These are phyloP conservation scores for Prunus fruticosa DNA, from an alignment of 306 rosid genomes.

Conservation along the genomic window DNA sequence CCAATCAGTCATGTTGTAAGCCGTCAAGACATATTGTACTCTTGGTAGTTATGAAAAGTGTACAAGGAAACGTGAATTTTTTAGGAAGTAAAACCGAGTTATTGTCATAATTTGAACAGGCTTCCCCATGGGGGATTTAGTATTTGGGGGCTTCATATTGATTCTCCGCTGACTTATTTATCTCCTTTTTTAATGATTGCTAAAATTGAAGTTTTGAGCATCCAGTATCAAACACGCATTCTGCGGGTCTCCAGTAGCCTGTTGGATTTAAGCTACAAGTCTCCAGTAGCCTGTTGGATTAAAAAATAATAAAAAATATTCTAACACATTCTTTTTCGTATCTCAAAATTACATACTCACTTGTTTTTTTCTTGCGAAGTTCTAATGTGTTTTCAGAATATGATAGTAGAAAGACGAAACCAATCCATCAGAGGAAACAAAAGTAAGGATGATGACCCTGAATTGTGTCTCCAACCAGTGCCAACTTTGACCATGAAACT, in stretches of 20 bases:
- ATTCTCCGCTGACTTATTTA: neutral
- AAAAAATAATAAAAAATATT: no score
- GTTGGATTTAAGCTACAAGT: no score
- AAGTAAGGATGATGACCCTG: neutral
- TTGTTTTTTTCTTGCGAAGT: no score
- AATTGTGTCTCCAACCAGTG: neutral
- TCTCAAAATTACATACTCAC: neutral
- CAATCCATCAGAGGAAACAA: neutral
- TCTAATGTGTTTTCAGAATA: no score
- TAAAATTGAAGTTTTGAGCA: neutral
- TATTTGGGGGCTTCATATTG: neutral
- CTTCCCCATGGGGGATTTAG: neutral
- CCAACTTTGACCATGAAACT: neutral
- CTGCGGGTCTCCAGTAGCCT: no score
- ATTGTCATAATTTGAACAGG: neutral
- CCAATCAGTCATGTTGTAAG: neutral
- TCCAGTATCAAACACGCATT: neutral
- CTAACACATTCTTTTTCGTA: neutral
- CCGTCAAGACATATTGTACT: neutral
- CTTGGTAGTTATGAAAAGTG: neutral
- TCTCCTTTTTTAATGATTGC: no score
- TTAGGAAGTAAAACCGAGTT: neutral
- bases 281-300: no score
- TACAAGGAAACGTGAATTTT: neutral
- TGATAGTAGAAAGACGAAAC: neutral